Percentiles rank a stretch among this genome's conserved stretches.
These are phyloP conservation scores for Solanum chacoense DNA, from an alignment of 305 asterid genomes.

Conservation along the genomic window DNA sequence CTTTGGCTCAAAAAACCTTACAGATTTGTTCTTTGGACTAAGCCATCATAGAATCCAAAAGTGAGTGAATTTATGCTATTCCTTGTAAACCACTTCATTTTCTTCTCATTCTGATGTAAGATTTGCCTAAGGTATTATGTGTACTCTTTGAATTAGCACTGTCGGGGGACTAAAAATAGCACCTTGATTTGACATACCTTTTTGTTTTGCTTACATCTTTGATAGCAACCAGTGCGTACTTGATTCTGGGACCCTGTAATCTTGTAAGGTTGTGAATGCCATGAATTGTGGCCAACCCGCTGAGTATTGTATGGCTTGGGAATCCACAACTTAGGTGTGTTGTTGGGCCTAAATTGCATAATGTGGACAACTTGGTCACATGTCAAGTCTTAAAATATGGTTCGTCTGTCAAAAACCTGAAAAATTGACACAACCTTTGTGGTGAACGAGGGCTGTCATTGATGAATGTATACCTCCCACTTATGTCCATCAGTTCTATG, in stretches of 20 bases:
- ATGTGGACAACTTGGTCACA: constrained; percentile 3
- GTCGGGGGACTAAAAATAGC: background rate
- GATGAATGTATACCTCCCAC: background rate
- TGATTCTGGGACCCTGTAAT: background rate
- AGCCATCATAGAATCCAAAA: background rate
- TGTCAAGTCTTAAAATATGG: constrained; percentile 7
- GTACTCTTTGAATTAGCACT: background rate
- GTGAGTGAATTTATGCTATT: background rate
- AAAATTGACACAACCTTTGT: constrained; percentile 1
- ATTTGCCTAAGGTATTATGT: background rate
- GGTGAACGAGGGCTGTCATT: constrained; percentile 8
- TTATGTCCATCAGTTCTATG: background rate
- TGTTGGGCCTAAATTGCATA: background rate
- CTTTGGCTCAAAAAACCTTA: background rate
- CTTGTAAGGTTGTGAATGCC: background rate
- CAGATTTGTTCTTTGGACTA: background rate
- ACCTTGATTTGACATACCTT: background rate
- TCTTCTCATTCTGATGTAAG: background rate
- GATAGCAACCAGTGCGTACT: background rate
- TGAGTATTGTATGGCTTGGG: background rate
- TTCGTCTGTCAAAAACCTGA: constrained; percentile 4
- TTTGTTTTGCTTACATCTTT: background rate
- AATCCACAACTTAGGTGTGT: background rate
- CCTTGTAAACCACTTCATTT: background rate
- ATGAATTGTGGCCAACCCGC: background rate